A percentile compares a stretch with the other conserved stretches of the same genome.
Conservation (phyloP, 2,329 filamentous ascomycete species). For the Ophiosphaerella narmari region DNA sequence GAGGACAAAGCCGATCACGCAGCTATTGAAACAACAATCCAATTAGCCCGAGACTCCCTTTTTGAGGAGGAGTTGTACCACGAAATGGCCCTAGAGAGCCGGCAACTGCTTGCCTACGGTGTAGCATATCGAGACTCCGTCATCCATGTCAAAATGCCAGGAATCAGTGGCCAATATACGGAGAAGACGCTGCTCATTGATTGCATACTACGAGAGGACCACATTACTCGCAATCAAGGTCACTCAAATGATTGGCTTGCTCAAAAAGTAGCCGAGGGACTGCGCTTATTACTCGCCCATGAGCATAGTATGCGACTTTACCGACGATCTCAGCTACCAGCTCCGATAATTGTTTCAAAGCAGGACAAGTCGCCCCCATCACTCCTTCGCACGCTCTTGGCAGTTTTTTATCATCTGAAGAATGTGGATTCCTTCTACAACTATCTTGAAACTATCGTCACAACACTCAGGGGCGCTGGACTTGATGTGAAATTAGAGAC, state of each 20-base stretch:
- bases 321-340: conserved; percentile 68
- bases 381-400: conserved; percentile 64
- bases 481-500: conserved; percentile 32
- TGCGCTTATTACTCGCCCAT: conserved; percentile 78
- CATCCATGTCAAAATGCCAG: conserved; percentile 41
- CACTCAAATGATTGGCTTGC: conserved; percentile 57
- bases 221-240: conserved; percentile 19
- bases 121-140: conserved; percentile 64
- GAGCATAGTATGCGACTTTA: conserved; percentile 77
- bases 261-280: conserved; percentile 66
- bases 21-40: conserved; percentile 69
- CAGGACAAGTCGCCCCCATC: conserved; percentile 57
- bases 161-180: conserved; percentile 18
- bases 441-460: conserved; percentile 32
- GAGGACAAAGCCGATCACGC: conserved; percentile 50
- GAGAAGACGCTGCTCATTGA: conserved; percentile 69
- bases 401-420: conserved; percentile 56
- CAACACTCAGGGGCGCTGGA: conserved; percentile 34
- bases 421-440: conserved; percentile 43
- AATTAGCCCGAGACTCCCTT: conserved; percentile 76
- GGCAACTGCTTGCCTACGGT: conserved; percentile 70
- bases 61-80: conserved; percentile 89
- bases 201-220: conserved; percentile 65
- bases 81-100: conserved; percentile 82
- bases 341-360: conserved; percentile 58